Evolutionary conservation across 345 rosid genomes (phyloP), one percentile per base, ranked within the genome.

Genomic region (Schrenkiella parvula): DNA sequence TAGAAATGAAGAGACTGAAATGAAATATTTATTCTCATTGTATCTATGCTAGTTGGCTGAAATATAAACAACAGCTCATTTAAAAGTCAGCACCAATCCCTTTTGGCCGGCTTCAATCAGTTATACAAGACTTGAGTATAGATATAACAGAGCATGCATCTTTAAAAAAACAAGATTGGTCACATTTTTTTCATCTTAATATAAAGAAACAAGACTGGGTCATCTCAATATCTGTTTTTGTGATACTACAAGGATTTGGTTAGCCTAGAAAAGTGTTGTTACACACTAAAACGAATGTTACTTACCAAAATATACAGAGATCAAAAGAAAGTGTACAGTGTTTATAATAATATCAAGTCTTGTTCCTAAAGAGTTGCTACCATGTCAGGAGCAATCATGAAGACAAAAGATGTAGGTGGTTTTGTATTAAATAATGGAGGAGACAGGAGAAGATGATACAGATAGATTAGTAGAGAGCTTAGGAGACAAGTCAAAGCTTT

Each of bases 401-500:
- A 66, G 68, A 47, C 14, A 53, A 25, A 75, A 44, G 29, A 44
- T 29, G 35, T 41, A 46, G 17, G 38, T 47, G 22, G 18, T 25
- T 11, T 2, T 46, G 71, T 55, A 70, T 19, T 54, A 63, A 70
- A 63, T 55, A 69, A 76, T 14, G 50, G 23, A 41, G 31, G 41
- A 62, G 62, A 75, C 69, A 75, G 42, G 25, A 68, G 59, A 64
- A 55, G 53, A 76, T 70, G 71, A 76, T 70, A 76, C 80, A 76
- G 76, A 70, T 76, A 64, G 80, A 70, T 70, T 70, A 67, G 75
- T 64, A 70, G 23, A 31, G 75, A 64, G 69, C 57, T 63, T 76
- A 70, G 72, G 76, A 56, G 80, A 76, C 71, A 76, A 76, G 80
- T 76, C 80, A 70, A 70, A 64, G 76, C 21, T 15, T 15, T 64